Base-by-base conservation (phyloP, 805 yeast species). In the Yarrowia phangngaensis region DNA sequence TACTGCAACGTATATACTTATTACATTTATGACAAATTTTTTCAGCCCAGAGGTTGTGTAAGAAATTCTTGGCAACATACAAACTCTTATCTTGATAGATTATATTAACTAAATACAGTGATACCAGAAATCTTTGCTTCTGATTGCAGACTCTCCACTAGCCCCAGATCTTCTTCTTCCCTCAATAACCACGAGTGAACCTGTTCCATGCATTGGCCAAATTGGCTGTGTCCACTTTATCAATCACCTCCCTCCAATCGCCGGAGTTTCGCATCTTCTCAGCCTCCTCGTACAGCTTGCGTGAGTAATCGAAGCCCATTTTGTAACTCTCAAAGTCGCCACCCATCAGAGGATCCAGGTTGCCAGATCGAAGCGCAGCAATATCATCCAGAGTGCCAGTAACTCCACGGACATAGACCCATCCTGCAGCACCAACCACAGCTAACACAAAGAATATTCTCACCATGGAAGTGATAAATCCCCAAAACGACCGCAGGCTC, bases 361-460 rank as follows among this genome's bases (percentile, higher is more conserved):
- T 30, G 3, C 34, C 34, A 2, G 27, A 20, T 11, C 48, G 20
- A 20, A 41, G 17, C 2, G 35, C 35, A 20, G 28, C 27, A 19
- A 41, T 20, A 15, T 41, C 48, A 8, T 29, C 28, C n/a, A 41
- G 4, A 3, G 48, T 41, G 8, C 48, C 48, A 16, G n/a, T 15
- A n/a, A 41, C 27, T 11, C 48, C 48, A 5, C 48, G 36, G 3
- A 41, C 48, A 22, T 41, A 41, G 16, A 41, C 29, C 48, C 48
- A 41, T 2, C 48, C 48, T 3, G 29, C 29, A 1, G 13, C 34
- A 24, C 43, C 34, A 5, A 27, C 49, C n/a, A 50, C 54, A n/a
- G 29, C 55, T 19, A 50, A 50, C 20, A 41, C 43, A 13, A 56
- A 52, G 16, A 52, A 53, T 31, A 43, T 16, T 27, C 29, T 50